Conservation (phyloP, 495 filamentous ascomycete genomes). For the Penicillium salamii region DNA sequence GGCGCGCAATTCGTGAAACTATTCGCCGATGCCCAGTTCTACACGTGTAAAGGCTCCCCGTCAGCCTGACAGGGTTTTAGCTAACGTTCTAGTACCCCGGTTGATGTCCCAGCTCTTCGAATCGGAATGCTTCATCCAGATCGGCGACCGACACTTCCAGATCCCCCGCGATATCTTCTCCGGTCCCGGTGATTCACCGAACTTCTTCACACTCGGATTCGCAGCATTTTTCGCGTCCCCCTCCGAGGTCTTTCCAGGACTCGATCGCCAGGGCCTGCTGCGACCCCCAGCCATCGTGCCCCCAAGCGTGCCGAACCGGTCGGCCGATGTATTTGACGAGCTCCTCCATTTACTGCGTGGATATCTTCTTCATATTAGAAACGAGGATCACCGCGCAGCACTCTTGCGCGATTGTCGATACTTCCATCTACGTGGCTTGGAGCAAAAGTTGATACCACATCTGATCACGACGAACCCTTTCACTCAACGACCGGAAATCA, state of each 20-base stretch:
- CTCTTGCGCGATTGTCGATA: slow-evolving; percentile 87
- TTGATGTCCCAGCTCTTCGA: slow-evolving; percentile 93
- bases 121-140: slow-evolving; percentile 85
- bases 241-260: slow-evolving; percentile 79
- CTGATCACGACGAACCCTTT: slow-evolving; percentile 72
- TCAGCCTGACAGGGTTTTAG: slow-evolving; percentile 2
- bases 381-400: slow-evolving; percentile 73
- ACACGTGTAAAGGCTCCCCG: slow-evolving; percentile 58
- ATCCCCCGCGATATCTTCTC: slow-evolving; percentile 88
- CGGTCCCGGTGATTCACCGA: slow-evolving; percentile 80
- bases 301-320: slow-evolving; percentile 75
- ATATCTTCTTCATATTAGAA: slow-evolving; percentile 77
- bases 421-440: slow-evolving; percentile 86
- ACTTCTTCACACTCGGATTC: slow-evolving; percentile 95
- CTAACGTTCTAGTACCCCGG: slow-evolving; percentile 61
- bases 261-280: slow-evolving; percentile 75
- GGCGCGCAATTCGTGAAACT: slow-evolving; percentile 83
- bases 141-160: slow-evolving; percentile 81
- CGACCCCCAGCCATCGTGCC: slow-evolving; percentile 85
- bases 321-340: slow-evolving; percentile 75
- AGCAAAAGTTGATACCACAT: slow-evolving; percentile 83
- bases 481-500: slow-evolving; percentile 68
- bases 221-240: slow-evolving; percentile 82
- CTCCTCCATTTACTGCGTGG: slow-evolving; percentile 81
- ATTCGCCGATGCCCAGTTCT: slow-evolving; percentile 96